phyloP scores from a whole-genome alignment of 768 basidiomycete species.

The Hericium coralloides region DNA sequence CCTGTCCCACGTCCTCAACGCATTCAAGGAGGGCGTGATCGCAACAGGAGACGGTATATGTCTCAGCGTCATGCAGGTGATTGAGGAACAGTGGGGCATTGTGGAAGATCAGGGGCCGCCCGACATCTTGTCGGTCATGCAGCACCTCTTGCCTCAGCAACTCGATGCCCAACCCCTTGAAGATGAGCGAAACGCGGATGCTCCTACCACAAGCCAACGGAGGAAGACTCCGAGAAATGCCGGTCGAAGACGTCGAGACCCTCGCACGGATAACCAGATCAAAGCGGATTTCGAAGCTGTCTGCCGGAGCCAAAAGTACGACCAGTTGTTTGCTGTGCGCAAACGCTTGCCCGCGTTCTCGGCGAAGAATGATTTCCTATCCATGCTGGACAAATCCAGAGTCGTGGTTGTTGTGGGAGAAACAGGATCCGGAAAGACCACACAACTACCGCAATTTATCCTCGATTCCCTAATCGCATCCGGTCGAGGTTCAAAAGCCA shows the following conservation, averaged over 20 bases:
- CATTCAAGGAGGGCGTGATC: constrained; percentile 44
- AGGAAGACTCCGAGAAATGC: constrained; percentile 14
- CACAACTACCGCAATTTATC: constrained; percentile 88
- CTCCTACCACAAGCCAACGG: constrained; percentile 7
- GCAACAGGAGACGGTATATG: constrained; percentile 64
- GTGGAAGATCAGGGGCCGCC: constrained; percentile 70
- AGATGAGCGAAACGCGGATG: background rate
- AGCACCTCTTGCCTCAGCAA: constrained; percentile 39
- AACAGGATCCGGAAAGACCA: constrained; percentile 90
- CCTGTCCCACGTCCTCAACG: constrained; percentile 52
- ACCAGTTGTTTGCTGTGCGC: constrained; percentile 45
- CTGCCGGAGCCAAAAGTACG: constrained; percentile 39
- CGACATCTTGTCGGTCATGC: constrained; percentile 58
- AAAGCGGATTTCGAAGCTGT: constrained; percentile 43
- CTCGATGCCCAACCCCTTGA: background rate
- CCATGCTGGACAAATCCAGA: constrained; percentile 43
- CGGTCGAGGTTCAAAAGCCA: constrained; percentile 51
- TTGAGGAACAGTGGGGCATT: constrained; percentile 63
- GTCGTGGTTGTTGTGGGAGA: constrained; percentile 87
- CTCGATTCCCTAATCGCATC: constrained; percentile 70
- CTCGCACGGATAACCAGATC: constrained; percentile 39
- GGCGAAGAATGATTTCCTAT: constrained; percentile 54
- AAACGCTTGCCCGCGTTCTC: constrained; percentile 69
- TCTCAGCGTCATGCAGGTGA: constrained; percentile 56
- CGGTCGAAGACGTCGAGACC: constrained; percentile 26